Evolutionary conservation across 192 early-diverging fungal species (phyloP).

Genomic region (Coemansia sp.): DNA sequence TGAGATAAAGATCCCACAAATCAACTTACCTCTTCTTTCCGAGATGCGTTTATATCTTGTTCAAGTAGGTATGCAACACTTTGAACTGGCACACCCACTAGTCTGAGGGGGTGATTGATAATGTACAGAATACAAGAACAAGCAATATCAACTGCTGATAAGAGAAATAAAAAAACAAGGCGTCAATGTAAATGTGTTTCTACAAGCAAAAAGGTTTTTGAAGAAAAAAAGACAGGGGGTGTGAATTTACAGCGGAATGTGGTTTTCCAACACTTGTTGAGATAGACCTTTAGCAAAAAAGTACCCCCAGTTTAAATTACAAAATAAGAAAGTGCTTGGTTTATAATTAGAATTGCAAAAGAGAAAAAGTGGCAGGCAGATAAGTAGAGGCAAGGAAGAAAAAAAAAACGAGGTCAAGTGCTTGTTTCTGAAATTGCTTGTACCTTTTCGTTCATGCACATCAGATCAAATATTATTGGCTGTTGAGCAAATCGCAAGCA

Average conservation of each 20-base stretch:
- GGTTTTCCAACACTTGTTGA: not conserved
- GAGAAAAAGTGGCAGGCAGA: constrained; percentile 7
- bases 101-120: too few relatives aligned
- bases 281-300: not conserved
- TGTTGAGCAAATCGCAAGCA: too few relatives aligned
- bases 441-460: not conserved
- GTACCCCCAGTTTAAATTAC: not conserved
- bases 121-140: constrained; percentile 3
- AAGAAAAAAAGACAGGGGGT: not conserved
- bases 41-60: not conserved
- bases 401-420: not conserved
- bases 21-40: too few relatives aligned
- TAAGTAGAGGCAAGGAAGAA: too few relatives aligned
- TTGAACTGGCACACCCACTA: too few relatives aligned
- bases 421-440: not conserved
- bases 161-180: not conserved
- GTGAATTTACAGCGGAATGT: constrained; percentile 4
- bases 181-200: not conserved
- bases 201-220: not conserved
- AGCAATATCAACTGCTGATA: not conserved
- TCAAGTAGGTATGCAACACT: not conserved
- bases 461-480: not conserved
- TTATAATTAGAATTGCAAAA: constrained; percentile 15
- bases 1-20: too few relatives aligned
- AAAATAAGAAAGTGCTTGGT: not conserved